Percentiles rank a stretch among this genome's conserved stretches.
phyloP scores from a whole-genome alignment of 1,284 basidiomycete species.

The Sanghuangporus sanghuang region DNA sequence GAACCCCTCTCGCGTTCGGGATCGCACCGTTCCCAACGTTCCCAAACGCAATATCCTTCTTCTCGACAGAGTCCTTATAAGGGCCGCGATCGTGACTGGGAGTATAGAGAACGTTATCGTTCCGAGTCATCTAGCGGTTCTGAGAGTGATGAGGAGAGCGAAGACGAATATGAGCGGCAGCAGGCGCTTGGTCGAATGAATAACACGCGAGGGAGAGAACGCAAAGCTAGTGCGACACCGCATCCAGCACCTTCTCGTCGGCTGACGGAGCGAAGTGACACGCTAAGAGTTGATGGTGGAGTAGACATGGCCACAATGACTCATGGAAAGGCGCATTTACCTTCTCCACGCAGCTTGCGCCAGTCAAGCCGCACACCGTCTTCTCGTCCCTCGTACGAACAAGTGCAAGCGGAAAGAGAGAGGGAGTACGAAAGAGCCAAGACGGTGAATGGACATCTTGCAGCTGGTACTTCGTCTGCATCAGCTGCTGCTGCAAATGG shows the following conservation, averaged over 20 bases:
- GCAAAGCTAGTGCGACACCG: background rate
- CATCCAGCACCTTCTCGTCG: constrained; percentile 1
- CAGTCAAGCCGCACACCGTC: constrained; percentile 12
- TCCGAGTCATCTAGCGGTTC: background rate
- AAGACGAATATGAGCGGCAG: background rate
- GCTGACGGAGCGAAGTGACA: constrained; percentile 5
- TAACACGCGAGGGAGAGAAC: background rate
- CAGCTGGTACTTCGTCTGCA: background rate
- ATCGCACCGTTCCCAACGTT: background rate
- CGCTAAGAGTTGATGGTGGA: background rate
- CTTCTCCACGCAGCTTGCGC: constrained; percentile 11
- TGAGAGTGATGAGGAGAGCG: background rate
- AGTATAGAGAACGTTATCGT: background rate
- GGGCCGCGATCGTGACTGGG: background rate
- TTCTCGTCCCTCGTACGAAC: constrained; percentile 11
- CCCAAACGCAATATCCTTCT: background rate
- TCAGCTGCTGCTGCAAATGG: background rate
- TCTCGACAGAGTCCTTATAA: background rate
- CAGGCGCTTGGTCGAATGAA: background rate
- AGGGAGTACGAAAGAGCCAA: background rate
- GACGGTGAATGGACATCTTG: background rate
- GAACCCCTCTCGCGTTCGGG: background rate
- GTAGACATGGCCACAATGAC: background rate
- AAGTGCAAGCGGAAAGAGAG: background rate
- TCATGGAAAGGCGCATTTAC: constrained; percentile 2